These are phyloP conservation scores for Malus orientalis DNA, from an alignment of 306 rosid species.

Conservation along the genomic window DNA sequence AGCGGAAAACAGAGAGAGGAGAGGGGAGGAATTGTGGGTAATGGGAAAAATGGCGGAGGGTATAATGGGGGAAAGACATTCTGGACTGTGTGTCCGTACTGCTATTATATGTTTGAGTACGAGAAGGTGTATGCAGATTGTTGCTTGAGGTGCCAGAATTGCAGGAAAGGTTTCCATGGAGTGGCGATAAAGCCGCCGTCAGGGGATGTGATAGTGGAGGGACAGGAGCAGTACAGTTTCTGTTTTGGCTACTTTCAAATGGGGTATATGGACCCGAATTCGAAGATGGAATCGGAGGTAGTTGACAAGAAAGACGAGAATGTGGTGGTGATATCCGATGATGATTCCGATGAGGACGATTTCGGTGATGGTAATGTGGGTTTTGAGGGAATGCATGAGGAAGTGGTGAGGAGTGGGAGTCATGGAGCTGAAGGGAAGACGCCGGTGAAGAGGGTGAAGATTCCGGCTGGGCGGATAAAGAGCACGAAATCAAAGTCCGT, in stretches of 20 bases:
- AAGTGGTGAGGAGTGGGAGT: background rate
- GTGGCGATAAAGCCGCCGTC: conserved; percentile 40
- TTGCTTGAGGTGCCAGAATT: conserved; percentile 45
- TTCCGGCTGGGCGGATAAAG: conserved; percentile 21
- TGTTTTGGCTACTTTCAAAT: conserved; percentile 26
- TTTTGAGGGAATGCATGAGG: background rate
- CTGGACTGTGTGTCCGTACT: conserved; percentile 81
- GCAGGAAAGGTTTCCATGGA: conserved; percentile 56
- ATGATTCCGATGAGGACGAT: background rate
- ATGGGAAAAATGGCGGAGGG: background rate
- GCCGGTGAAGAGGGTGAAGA: conserved; percentile 1
- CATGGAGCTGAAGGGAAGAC: background rate
- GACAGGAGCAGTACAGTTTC: conserved; percentile 48
- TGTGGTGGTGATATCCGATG: conserved; percentile 18
- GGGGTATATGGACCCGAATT: conserved; percentile 10
- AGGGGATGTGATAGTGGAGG: conserved; percentile 27
- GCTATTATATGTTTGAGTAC: conserved; percentile 52
- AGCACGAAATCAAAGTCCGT: conserved; percentile 35
- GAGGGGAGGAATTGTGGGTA: background rate
- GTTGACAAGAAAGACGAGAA: background rate
- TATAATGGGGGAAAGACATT: conserved; percentile 26
- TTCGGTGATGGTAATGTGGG: background rate
- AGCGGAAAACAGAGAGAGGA: background rate
- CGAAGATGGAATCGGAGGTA: background rate
- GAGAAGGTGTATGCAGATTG: conserved; percentile 41